Base-by-base conservation (phyloP, 2,329 filamentous ascomycete genomes). In the Ceratocystis harringtonii region DNA sequence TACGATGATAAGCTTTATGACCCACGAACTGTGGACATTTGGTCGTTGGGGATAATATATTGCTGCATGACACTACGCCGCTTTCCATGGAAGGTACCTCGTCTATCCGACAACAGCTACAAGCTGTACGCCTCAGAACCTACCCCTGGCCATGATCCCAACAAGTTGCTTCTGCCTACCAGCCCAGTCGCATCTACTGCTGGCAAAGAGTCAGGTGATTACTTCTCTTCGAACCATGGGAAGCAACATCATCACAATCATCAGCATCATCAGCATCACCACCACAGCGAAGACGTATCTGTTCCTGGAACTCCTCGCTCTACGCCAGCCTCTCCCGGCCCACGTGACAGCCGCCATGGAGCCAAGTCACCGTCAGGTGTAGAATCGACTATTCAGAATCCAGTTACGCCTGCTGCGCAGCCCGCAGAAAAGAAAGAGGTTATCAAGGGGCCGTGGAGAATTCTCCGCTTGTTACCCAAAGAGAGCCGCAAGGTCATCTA, bases 11-110 rank as follows among this genome's bases (percentile, higher is more conserved):
- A 88, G 69, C 92, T 91, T 72, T 99, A 99, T 74, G 92, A 99
- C 72, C 91, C 94, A 0, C 88, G 92, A 68, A 90, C 91, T 5
- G 90, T 92, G 0, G 94, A 99, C 76, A 91, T 99, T 67, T 99
- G 94, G 94, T 99, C 94, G 10, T 80, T 99, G 67, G 94, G 92
- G 19, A 99, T 99, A 70, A 97, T 99, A 65, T 99, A 92, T 76
- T 97, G 94, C 76, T 99, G 94, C 78, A 99, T 99, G 94, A 94
- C 90, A 4, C 79, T 99, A 52, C 84, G 94, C 25, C 81, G 94
- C 44, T 99, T 99, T 72, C 94, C 94, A 0, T 99, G 94, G 94
- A 99, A 99, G 77, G 86, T 95, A 44, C 94, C 94, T 3, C 85
- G 92, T 50, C 78, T 91, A 73, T 89, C 89, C 2, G 94, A 99